Conservation (phyloP, 208 protist species). For the Acanthamoeba healyi region DNA sequence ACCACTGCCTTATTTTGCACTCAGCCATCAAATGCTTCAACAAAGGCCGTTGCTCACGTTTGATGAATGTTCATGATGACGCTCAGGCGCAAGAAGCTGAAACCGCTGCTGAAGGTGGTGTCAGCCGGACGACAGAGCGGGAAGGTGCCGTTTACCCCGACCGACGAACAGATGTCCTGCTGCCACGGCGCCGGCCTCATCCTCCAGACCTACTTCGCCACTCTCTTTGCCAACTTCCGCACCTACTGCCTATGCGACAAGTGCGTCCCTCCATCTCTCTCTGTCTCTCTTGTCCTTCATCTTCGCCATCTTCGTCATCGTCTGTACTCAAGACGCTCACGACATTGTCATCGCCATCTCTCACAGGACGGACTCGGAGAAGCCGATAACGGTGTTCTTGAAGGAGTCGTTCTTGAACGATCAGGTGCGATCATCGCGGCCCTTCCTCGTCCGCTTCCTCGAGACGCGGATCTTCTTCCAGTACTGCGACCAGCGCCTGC, state of each 20-base stretch:
- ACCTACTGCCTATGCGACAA: conserved; percentile 71
- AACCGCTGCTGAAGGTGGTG: conserved; percentile 11
- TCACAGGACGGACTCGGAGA: conserved; percentile 67
- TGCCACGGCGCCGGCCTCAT: conserved; percentile 51
- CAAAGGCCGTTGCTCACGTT: neutral
- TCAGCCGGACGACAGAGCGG: neutral
- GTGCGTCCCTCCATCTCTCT: neutral
- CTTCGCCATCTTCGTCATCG: neutral
- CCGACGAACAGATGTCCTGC: conserved; percentile 52
- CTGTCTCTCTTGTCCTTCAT: neutral
- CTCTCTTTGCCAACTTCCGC: conserved; percentile 70
- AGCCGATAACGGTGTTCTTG: conserved; percentile 72
- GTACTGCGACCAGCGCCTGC: conserved; percentile 74
- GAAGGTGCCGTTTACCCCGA: conserved; percentile 38
- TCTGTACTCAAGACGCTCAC: neutral
- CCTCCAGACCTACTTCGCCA: conserved; percentile 60
- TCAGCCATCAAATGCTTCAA: no score
- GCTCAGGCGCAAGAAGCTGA: conserved; percentile 52
- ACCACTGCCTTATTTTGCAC: neutral
- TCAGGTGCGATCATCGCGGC: conserved; percentile 26
- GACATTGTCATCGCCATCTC: neutral
- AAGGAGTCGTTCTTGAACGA: conserved; percentile 74
- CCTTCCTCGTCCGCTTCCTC: conserved; percentile 70
- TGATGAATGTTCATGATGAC: neutral
- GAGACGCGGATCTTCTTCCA: conserved; percentile 70